phyloP scores from a whole-genome alignment of 106 monocot genomes.

The Triglochin maritima region DNA sequence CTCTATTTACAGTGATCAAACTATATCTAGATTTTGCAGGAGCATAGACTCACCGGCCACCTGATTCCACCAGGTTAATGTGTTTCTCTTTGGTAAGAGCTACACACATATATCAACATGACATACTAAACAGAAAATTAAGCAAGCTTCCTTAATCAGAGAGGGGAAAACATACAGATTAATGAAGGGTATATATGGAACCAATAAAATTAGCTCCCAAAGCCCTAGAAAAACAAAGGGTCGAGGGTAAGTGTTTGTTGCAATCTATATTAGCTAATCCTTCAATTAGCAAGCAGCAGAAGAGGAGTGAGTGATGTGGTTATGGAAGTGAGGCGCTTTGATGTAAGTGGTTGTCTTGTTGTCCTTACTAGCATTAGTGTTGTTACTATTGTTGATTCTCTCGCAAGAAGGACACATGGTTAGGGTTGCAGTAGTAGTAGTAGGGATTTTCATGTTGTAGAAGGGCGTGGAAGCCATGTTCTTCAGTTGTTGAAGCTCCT shows the following conservation, averaged over 20 bases:
- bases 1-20: too few species aligned
- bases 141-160: background rate
- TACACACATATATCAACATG: too few species aligned
- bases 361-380: background rate
- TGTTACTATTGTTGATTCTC: constrained; percentile 1
- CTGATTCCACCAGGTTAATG: too few species aligned
- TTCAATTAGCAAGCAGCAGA: background rate
- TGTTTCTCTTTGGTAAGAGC: too few species aligned
- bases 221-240: background rate
- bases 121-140: too few species aligned
- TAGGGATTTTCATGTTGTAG: constrained; percentile 4
- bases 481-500: constrained; percentile 27
- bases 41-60: too few species aligned
- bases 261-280: background rate
- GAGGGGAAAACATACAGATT: background rate
- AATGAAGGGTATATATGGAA: background rate
- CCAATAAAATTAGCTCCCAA: background rate
- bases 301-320: background rate
- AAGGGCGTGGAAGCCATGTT: constrained; percentile 2
- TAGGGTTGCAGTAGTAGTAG: constrained; percentile 3
- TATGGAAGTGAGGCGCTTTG: background rate
- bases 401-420: constrained; percentile 30
- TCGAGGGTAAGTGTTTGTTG: background rate
- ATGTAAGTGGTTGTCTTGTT: background rate
- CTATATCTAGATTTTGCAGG: too few species aligned